Evolutionary conservation across 208 protist genomes (phyloP), one percentile per base, ranked within the genome.

Genomic region (Leishmania tarentolae): DNA sequence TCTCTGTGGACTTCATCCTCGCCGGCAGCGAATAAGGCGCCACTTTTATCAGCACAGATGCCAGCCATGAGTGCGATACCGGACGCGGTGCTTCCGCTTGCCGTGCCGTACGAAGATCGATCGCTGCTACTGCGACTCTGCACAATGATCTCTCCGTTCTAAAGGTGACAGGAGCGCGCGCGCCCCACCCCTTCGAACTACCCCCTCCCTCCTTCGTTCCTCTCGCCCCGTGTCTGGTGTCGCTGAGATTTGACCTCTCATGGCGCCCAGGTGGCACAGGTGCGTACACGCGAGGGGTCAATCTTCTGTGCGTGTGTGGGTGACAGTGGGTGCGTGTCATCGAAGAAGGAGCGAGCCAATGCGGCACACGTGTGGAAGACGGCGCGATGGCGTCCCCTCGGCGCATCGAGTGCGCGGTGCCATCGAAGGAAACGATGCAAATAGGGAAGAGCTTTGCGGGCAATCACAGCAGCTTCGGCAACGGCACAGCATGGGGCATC

Each of bases 121-220:
- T 90, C 90, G 6, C 21, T 86, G 52, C 79, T 86, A 11, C 82
- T 95, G 59, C 90, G 90, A 50, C 80, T 89, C 50, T 86, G 76
- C 50, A 85, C 82, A 17, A 61, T 87, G 24, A 83, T 93, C 44
- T 93, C 79, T 21, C 92, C 92, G 4, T 94, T 94, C 74, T 90
- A 88, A 68, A 35, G n/a, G n/a, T n/a, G n/a, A n/a, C n/a, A n/a
- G n/a, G n/a, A n/a, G 4, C 13, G 21, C 21, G 44, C 46, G 7
- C 3, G 21, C 31, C 24, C 42, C 44, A 1, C 21, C 15, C 15
- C 31, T 28, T 28, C 44, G 0, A 15, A 3, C 65, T 15, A 2
- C 65, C n/a, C 2, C 63, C 63, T 7, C 31, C 17, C 37, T 2
- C 35, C 63, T 6, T 40, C 31, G 0, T 70, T 5, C 65, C 65